Percentiles rank a stretch among this genome's conserved stretches.
phyloP scores from a whole-genome alignment of 2,329 filamentous ascomycete genomes.

The Pleoardoris graminearum region DNA sequence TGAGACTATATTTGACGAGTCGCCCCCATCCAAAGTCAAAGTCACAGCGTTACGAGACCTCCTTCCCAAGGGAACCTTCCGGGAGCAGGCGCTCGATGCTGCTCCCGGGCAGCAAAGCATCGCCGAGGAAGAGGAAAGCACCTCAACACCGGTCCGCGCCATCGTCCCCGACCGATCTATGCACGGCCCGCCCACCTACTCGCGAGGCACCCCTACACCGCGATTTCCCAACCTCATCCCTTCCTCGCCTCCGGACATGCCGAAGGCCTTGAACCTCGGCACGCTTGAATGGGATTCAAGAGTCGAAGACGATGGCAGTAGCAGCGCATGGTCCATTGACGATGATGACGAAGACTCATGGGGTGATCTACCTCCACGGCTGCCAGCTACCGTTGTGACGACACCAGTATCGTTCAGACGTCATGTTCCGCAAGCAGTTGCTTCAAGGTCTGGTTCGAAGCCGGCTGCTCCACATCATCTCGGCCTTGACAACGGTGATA shows the following conservation, averaged over 20 bases:
- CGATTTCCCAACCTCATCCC: slow-evolving; percentile 47
- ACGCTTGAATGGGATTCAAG: slow-evolving; percentile 47
- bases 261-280: slow-evolving; percentile 46
- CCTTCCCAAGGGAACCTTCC: slow-evolving; percentile 52
- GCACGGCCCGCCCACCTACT: slow-evolving; percentile 42
- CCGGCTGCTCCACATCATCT: slow-evolving; percentile 45
- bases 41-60: slow-evolving; percentile 53
- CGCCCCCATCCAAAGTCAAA: slow-evolving; percentile 56
- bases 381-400: slow-evolving; percentile 33
- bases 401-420: slow-evolving; percentile 39
- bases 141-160: slow-evolving; percentile 53
- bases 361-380: slow-evolving; percentile 44
- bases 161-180: slow-evolving; percentile 43
- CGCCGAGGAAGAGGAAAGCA: slow-evolving; percentile 55
- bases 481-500: slow-evolving; percentile 43
- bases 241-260: slow-evolving; percentile 52
- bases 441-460: slow-evolving; percentile 41
- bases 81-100: slow-evolving; percentile 39
- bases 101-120: slow-evolving; percentile 49
- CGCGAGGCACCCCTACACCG: slow-evolving; percentile 35
- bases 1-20: slow-evolving; percentile 82
- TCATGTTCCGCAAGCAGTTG: slow-evolving; percentile 36
- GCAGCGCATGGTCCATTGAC: slow-evolving; percentile 48
- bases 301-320: slow-evolving; percentile 44
- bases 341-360: slow-evolving; percentile 45